A percentile compares a stretch with the other conserved stretches of the same genome.
phyloP scores from a whole-genome alignment of 805 yeast genomes.

The Wickerhamiella spandovensis region DNA sequence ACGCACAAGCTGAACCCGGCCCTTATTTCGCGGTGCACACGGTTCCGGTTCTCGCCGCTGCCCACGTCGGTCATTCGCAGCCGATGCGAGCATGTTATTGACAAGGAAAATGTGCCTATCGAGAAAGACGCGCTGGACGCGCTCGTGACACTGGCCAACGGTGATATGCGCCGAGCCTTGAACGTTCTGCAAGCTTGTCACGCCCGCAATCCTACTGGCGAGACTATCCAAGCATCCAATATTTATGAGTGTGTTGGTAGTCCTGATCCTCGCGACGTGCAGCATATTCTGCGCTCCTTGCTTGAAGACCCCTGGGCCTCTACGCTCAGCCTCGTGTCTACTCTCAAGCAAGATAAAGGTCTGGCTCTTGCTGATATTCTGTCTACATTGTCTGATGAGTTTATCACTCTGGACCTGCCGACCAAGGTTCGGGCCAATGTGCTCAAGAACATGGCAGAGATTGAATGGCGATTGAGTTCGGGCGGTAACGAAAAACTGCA shows the following conservation, averaged over 20 bases:
- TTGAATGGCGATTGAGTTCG: constrained; percentile 79
- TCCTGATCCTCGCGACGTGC: constrained; percentile 79
- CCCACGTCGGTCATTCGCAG: constrained; percentile 50
- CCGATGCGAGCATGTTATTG: constrained; percentile 56
- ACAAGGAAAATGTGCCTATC: constrained; percentile 50
- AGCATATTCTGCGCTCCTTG: constrained; percentile 59
- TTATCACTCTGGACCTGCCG: constrained; percentile 55
- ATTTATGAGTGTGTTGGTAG: constrained; percentile 93
- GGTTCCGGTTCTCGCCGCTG: constrained; percentile 86
- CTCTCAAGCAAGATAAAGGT: constrained; percentile 60
- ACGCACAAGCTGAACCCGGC: constrained; percentile 95
- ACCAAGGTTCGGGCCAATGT: constrained; percentile 48
- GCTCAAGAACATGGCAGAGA: constrained; percentile 62
- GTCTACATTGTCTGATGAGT: constrained; percentile 57
- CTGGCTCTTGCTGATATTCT: constrained; percentile 80
- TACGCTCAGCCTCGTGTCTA: constrained; percentile 51
- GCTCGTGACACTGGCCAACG: constrained; percentile 60
- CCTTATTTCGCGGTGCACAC: constrained; percentile 80
- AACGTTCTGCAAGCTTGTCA: constrained; percentile 91
- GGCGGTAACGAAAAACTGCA: constrained; percentile 91
- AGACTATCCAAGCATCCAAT: constrained; percentile 55
- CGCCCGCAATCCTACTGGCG: constrained; percentile 47
- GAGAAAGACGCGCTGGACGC: constrained; percentile 48
- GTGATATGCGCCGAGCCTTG: constrained; percentile 93
- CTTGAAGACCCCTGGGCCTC: constrained; percentile 82